A percentile compares a stretch with the other conserved stretches of the same genome.
Evolutionary conservation across 495 filamentous ascomycete species (phyloP).

Genomic region (Durotheca rogersii): DNA sequence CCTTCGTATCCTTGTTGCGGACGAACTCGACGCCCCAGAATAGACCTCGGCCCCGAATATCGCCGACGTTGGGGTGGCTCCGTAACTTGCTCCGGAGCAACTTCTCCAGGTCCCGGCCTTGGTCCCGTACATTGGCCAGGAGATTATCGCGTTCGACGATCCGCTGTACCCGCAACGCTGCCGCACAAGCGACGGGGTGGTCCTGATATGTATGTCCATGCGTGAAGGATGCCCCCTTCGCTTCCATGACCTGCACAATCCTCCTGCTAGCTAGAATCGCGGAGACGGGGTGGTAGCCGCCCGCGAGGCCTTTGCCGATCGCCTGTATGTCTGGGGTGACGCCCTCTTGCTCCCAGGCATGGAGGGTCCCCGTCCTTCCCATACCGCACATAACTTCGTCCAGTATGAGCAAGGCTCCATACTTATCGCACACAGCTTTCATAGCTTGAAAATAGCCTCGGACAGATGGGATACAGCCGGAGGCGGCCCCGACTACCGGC

Average conservation of each 20-base stretch:
- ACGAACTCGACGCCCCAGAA: slow-evolving; percentile 67
- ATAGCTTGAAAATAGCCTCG: slow-evolving; percentile 71
- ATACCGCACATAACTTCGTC: slow-evolving; percentile 84
- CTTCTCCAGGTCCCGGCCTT: slow-evolving; percentile 52
- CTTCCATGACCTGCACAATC: slow-evolving; percentile 50
- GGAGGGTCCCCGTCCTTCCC: slow-evolving; percentile 66
- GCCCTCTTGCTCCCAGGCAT: slow-evolving; percentile 67
- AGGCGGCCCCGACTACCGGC: slow-evolving; percentile 60
- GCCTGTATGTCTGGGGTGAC: slow-evolving; percentile 59
- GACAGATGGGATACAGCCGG: slow-evolving; percentile 67
- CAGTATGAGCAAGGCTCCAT: slow-evolving; percentile 72
- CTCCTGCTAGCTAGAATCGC: slow-evolving; percentile 56
- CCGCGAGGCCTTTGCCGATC: slow-evolving; percentile 60
- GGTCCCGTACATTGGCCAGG: slow-evolving; percentile 50
- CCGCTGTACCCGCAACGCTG: slow-evolving; percentile 59
- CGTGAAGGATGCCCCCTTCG: slow-evolving; percentile 43
- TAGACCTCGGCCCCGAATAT: slow-evolving; percentile 64
- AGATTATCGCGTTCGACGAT: slow-evolving; percentile 59
- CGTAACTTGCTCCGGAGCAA: slow-evolving; percentile 47
- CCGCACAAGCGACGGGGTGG: slow-evolving; percentile 61
- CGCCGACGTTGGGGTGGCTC: slow-evolving; percentile 57
- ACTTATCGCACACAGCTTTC: slow-evolving; percentile 64
- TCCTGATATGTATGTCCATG: slow-evolving; percentile 66
- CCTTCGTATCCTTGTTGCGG: slow-evolving; percentile 47
- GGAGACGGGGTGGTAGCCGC: slow-evolving; percentile 58